Percentiles rank a stretch among this genome's conserved stretches.
Conservation (phyloP, 2,329 filamentous ascomycete genomes). For the Beauveria sp. region DNA sequence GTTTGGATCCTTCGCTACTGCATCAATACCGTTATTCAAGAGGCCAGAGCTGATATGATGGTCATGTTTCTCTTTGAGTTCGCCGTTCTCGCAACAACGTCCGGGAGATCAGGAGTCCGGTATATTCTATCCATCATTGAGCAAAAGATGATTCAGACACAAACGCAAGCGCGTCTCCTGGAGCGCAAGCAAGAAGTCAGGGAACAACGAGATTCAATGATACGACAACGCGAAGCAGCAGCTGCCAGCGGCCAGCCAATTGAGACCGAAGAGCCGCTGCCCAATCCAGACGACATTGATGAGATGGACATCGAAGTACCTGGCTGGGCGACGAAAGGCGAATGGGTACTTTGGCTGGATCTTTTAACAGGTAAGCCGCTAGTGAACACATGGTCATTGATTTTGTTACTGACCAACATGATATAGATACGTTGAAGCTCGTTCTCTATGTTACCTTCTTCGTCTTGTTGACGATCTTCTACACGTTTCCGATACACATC, state of each 20-base stretch:
- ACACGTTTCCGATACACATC: constrained; percentile 93
- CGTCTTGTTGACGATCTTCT: constrained; percentile 85
- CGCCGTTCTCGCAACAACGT: constrained; percentile 74
- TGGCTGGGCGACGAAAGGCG: constrained; percentile 93
- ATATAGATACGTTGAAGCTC: constrained; percentile 81
- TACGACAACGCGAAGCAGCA: constrained; percentile 40
- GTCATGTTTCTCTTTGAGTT: constrained; percentile 99
- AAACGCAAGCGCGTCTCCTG: constrained; percentile 62
- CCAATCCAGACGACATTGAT: constrained; percentile 68
- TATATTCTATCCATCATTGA: constrained; percentile 77
- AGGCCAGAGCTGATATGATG: constrained; percentile 97
- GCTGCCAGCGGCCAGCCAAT: constrained; percentile 47
- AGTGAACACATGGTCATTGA: neutral
- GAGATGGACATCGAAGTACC: constrained; percentile 93
- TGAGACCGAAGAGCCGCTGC: constrained; percentile 40
- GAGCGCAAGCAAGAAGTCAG: constrained; percentile 62
- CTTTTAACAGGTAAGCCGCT: constrained; percentile 61
- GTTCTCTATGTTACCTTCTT: constrained; percentile 89
- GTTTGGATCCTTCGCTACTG: constrained; percentile 73
- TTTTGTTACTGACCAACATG: constrained; percentile 14
- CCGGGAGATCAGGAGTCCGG: constrained; percentile 67
- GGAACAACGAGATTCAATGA: constrained; percentile 45
- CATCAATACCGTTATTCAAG: constrained; percentile 72
- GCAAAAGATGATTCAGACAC: constrained; percentile 63
- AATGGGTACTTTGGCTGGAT: constrained; percentile 85